phyloP scores from a whole-genome alignment of 2,329 filamentous ascomycete species.

The Eurotiales sp. region DNA sequence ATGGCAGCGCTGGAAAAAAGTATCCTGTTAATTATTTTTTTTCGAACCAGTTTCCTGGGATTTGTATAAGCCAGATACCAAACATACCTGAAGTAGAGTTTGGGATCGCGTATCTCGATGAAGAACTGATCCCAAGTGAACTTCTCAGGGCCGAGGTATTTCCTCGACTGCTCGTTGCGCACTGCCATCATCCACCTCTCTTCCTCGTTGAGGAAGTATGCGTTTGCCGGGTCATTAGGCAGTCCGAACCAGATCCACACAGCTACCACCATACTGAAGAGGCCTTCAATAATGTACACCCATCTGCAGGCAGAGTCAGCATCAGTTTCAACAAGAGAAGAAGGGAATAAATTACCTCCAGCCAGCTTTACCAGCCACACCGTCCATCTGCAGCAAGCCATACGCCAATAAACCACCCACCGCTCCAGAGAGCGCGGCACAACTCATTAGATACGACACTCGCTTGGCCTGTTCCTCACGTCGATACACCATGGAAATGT shows the following conservation, averaged over 20 bases:
- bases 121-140: slow-evolving; percentile 51
- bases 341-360: slow-evolving; percentile 41
- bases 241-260: slow-evolving; percentile 46
- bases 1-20: slow-evolving; percentile 36
- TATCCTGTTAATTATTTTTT: too few relatives aligned
- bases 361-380: slow-evolving; percentile 41
- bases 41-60: too few relatives aligned
- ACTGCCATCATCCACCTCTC: slow-evolving; percentile 51
- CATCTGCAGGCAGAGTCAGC: slow-evolving; percentile 37
- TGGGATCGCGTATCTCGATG: slow-evolving; percentile 48
- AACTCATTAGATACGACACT: slow-evolving; percentile 40
- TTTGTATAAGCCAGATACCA: background rate
- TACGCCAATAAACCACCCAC: slow-evolving; percentile 40
- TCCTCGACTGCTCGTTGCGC: slow-evolving; percentile 42
- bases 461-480: slow-evolving; percentile 40
- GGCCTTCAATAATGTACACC: slow-evolving; percentile 51
- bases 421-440: slow-evolving; percentile 37
- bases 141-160: slow-evolving; percentile 50
- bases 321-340: slow-evolving; percentile 15
- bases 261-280: slow-evolving; percentile 42
- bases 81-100: slow-evolving; percentile 41
- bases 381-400: slow-evolving; percentile 43
- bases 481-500: slow-evolving; percentile 40
- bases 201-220: slow-evolving; percentile 48
- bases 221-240: slow-evolving; percentile 45